Evolutionary conservation across 2,329 filamentous ascomycete species (phyloP), one percentile per base, ranked within the genome.

Genomic region (Ophiostoma quercus): DNA sequence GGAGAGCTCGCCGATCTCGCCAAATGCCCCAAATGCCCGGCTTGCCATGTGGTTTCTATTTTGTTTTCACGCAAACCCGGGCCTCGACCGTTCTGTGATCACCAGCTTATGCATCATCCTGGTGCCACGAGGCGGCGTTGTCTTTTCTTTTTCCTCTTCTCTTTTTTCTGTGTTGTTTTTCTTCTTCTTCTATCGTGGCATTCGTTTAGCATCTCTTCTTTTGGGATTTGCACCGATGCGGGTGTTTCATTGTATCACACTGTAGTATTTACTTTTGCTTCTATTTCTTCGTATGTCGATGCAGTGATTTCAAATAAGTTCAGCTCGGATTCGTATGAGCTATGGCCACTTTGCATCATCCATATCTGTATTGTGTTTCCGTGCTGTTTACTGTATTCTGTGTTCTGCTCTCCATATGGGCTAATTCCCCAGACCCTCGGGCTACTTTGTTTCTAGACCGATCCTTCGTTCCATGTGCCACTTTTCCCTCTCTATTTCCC

Each of bases 21-120:
- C 22, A 12, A n/a, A 34, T 34, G 34, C 8, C 34, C 8, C 1
- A 57, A 25, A 12, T 25, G 51, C 22, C 51, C 22, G 51, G 12
- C 51, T 57, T 57, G 51, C 51, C 51, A 57, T 57, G 51, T 57
- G 51, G 51, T 57, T 29, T 57, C 51, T 57, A 57, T 25, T 12
- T 57, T 25, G n/a, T 57, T n/a, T 22, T 51, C 19, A 57, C n/a
- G 25, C 22, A 57, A 9, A 9, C 16, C 14, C 25, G 51, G 22
- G n/a, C 22, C 51, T 57, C 51, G 51, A 57, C 16, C 51, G 51
- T 29, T 29, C 51, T 57, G 43, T 47, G 43, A 47, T 57, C 51
- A 57, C 22, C 51, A 22, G 8, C 51, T 14, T 25, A 57, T 57
- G 43, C 43, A 47, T n/a, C 16, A 57, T 57, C 51, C 51, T 25